phyloP scores from a whole-genome alignment of 768 basidiomycete genomes.

The Leccinum arenicola region DNA sequence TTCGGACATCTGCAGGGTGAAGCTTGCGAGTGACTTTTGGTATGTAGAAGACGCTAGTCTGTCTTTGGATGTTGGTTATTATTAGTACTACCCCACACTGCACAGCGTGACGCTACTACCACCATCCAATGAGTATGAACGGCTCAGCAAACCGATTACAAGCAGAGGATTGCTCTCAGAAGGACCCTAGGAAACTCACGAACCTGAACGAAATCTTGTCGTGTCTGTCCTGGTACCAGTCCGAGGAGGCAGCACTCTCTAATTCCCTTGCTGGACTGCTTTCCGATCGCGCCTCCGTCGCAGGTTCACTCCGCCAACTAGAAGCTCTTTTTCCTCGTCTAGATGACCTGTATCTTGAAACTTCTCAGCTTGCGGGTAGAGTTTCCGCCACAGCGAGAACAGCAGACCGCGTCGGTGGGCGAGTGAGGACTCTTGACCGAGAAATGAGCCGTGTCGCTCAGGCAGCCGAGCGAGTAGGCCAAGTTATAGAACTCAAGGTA shows the following conservation, averaged over 20 bases:
- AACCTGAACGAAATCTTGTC: constrained; percentile 68
- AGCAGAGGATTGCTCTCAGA: constrained; percentile 8
- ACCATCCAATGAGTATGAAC: constrained; percentile 12
- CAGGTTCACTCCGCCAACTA: constrained; percentile 58
- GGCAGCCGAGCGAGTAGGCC: constrained; percentile 86
- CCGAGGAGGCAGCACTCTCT: constrained; percentile 75
- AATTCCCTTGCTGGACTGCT: constrained; percentile 69
- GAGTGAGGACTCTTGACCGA: constrained; percentile 84
- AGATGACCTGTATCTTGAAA: constrained; percentile 59
- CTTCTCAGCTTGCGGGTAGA: constrained; percentile 48
- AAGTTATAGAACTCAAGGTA: constrained; percentile 95
- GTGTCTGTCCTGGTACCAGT: constrained; percentile 71
- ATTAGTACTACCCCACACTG: no score
- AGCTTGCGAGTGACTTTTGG: neutral
- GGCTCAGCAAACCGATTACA: constrained; percentile 11
- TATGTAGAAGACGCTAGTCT: no score
- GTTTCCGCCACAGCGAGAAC: constrained; percentile 75
- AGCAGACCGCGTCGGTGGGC: constrained; percentile 87
- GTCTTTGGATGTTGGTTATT: no score
- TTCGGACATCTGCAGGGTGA: constrained; percentile 26
- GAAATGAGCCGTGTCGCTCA: constrained; percentile 90
- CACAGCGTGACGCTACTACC: no score
- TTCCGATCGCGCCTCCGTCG: constrained; percentile 63
- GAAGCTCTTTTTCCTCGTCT: constrained; percentile 59
- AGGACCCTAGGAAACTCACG: constrained; percentile 44